A percentile compares a stretch with the other conserved stretches of the same genome.
Evolutionary conservation across 768 basidiomycete genomes (phyloP).

Genomic region (Leccinellum albellum): DNA sequence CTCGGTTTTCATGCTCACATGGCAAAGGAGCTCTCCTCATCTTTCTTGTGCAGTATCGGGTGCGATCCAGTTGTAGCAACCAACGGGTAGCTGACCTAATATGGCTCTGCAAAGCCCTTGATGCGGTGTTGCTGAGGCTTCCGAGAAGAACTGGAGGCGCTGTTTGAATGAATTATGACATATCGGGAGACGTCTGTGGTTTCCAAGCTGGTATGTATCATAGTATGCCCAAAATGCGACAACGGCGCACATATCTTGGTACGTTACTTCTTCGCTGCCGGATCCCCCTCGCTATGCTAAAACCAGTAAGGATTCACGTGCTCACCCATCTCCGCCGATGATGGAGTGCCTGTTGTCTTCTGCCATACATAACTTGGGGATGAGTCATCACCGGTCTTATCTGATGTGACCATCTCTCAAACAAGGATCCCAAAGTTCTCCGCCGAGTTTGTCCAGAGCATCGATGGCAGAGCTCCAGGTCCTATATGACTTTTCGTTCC

Average conservation of each 20-base stretch:
- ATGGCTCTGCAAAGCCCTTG: slow-evolving; percentile 2
- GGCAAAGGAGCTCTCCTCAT: slow-evolving; percentile 44
- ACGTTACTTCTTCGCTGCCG: slow-evolving; percentile 1
- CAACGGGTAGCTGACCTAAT: slow-evolving; percentile 30
- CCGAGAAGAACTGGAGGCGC: slow-evolving; percentile 1
- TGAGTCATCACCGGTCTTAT: slow-evolving; percentile 36
- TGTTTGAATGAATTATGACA: slow-evolving; percentile 47
- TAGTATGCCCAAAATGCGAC: slow-evolving; percentile 16
- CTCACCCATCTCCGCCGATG: slow-evolving; percentile 51
- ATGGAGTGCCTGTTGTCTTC: slow-evolving; percentile 51
- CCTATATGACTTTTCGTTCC: slow-evolving; percentile 47
- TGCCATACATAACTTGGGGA: slow-evolving; percentile 53
- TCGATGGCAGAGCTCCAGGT: slow-evolving; percentile 32
- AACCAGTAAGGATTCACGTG: slow-evolving; percentile 17
- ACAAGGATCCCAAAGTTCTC: slow-evolving; percentile 39
- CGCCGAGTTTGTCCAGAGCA: slow-evolving; percentile 27
- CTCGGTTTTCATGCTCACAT: slow-evolving; percentile 49
- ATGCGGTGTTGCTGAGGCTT: slow-evolving; percentile 31
- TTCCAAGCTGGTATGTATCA: slow-evolving; percentile 19
- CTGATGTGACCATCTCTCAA: slow-evolving; percentile 35
- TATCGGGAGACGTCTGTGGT: slow-evolving; percentile 53
- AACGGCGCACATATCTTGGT: slow-evolving; percentile 9
- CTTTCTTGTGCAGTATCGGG: slow-evolving; percentile 43
- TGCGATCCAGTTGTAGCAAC: slow-evolving; percentile 35
- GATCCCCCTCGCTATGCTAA: slow-evolving; percentile 11